phyloP scores from a whole-genome alignment of 371 early-diverging fungal species.

The Gilbertella persicaria region DNA sequence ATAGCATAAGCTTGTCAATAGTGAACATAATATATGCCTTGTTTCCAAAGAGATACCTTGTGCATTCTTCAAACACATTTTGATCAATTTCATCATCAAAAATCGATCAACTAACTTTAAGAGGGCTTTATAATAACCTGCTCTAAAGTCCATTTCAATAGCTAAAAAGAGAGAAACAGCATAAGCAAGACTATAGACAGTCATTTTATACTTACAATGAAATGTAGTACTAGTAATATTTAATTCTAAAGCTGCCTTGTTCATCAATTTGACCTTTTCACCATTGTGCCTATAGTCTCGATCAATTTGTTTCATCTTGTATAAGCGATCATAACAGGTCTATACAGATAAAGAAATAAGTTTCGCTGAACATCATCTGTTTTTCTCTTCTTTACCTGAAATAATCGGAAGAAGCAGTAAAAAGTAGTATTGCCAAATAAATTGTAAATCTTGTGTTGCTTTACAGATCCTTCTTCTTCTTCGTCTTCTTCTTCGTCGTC shows the following conservation, averaged over 20 bases:
- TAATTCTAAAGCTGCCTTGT: constrained; percentile 51
- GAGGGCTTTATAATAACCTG: constrained; percentile 72
- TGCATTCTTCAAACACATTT: constrained; percentile 85
- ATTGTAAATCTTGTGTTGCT: constrained; percentile 42
- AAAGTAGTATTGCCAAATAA: constrained; percentile 76
- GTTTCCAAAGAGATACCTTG: constrained; percentile 84
- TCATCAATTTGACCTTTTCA: constrained; percentile 52
- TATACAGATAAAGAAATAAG: constrained; percentile 19
- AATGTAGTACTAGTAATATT: constrained; percentile 6
- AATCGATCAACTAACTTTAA: constrained; percentile 71
- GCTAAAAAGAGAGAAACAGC: constrained; percentile 6
- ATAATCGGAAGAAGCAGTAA: constrained; percentile 88
- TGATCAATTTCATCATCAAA: constrained; percentile 82
- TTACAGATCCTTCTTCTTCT: constrained; percentile 12
- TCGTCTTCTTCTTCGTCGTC: constrained; percentile 7
- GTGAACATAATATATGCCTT: constrained; percentile 85
- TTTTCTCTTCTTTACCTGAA: constrained; percentile 57
- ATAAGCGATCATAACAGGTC: constrained; percentile 66
- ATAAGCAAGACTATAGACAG: too few species aligned
- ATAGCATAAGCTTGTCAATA: constrained; percentile 66
- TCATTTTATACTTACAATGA: constrained; percentile 22
- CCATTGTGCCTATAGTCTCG: constrained; percentile 57
- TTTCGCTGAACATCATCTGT: constrained; percentile 17
- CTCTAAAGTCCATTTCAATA: constrained; percentile 25
- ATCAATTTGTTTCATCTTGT: constrained; percentile 73